Evolutionary conservation across 176 grass and related monocot species (phyloP).

Genomic region (Ananas comosus): DNA sequence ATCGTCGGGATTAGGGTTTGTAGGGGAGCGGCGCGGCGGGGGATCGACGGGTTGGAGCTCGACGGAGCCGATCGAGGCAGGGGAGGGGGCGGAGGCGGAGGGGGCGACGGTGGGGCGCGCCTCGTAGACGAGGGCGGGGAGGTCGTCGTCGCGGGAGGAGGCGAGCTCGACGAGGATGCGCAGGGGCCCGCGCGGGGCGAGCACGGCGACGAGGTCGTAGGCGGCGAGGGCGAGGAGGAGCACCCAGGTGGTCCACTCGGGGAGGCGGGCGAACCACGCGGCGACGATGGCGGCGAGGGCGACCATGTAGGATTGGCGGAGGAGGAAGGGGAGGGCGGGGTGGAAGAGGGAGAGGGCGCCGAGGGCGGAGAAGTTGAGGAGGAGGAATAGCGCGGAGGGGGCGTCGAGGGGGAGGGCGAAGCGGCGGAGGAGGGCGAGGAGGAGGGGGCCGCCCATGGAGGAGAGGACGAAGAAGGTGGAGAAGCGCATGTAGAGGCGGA

Average conservation of each 20-base stretch:
- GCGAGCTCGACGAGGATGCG: slow-evolving; percentile 87
- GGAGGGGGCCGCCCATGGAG: slow-evolving; percentile 84
- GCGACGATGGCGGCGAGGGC: slow-evolving; percentile 79
- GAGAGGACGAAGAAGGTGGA: slow-evolving; percentile 93
- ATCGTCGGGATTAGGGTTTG: not conserved
- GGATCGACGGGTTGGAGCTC: slow-evolving; percentile 45
- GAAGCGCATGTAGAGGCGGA: slow-evolving; percentile 94
- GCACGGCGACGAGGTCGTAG: slow-evolving; percentile 83
- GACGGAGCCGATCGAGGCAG: slow-evolving; percentile 35
- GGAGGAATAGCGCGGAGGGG: slow-evolving; percentile 45
- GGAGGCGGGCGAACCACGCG: slow-evolving; percentile 71
- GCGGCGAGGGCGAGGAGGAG: slow-evolving; percentile 78
- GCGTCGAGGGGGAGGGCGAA: slow-evolving; percentile 60
- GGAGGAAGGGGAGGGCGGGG: slow-evolving; percentile 58
- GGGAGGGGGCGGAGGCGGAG: slow-evolving; percentile 10
- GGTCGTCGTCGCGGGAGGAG: slow-evolving; percentile 85
- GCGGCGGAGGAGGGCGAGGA: slow-evolving; percentile 46
- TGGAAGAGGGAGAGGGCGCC: slow-evolving; percentile 83
- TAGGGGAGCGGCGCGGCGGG: not conserved
- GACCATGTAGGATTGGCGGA: slow-evolving; percentile 91
- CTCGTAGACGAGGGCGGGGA: slow-evolving; percentile 86
- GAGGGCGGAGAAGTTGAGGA: slow-evolving; percentile 63
- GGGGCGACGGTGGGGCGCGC: slow-evolving; percentile 46
- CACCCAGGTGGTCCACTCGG: slow-evolving; percentile 94
- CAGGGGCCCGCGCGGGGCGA: slow-evolving; percentile 68